Evolutionary conservation across 73 alveolate species (phyloP).

Genomic region (Tetrahymena borealis): DNA sequence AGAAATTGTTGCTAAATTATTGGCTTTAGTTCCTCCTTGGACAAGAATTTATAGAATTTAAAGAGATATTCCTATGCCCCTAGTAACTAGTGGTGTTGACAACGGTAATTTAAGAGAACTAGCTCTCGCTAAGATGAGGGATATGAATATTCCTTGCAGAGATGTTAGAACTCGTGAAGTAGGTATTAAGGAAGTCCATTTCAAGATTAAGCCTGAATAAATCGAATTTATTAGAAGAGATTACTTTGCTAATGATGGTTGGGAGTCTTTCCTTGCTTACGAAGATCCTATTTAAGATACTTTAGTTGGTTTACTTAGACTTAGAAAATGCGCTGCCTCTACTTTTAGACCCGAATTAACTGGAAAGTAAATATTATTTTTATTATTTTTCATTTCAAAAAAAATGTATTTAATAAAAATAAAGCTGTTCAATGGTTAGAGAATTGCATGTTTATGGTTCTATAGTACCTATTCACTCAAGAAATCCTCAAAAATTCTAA

Average conservation of each 20-base stretch:
- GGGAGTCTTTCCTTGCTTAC: constrained; percentile 96
- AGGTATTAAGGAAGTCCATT: constrained; percentile 94
- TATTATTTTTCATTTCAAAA: neutral
- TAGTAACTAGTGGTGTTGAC: constrained; percentile 96
- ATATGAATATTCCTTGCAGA: constrained; percentile 92
- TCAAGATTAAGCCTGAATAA: constrained; percentile 91
- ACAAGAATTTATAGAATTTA: constrained; percentile 93
- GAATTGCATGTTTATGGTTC: constrained; percentile 97
- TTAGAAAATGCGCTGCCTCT: constrained; percentile 83
- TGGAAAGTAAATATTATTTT: constrained; percentile 20
- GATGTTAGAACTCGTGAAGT: constrained; percentile 98
- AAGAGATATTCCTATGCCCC: constrained; percentile 98
- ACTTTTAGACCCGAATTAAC: constrained; percentile 79
- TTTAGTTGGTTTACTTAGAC: constrained; percentile 88
- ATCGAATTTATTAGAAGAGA: constrained; percentile 95
- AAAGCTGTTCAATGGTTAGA: constrained; percentile 85
- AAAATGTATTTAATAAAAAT: neutral
- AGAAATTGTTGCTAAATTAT: constrained; percentile 91
- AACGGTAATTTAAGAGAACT: constrained; percentile 95
- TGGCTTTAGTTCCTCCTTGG: constrained; percentile 98
- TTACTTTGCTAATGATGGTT: constrained; percentile 93
- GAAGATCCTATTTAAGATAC: constrained; percentile 97
- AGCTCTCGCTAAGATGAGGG: constrained; percentile 92
- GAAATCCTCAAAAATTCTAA: constrained; percentile 95
- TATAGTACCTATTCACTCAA: constrained; percentile 93